Conservation (phyloP, 331 rosid genomes). For the Malus hybrid region DNA sequence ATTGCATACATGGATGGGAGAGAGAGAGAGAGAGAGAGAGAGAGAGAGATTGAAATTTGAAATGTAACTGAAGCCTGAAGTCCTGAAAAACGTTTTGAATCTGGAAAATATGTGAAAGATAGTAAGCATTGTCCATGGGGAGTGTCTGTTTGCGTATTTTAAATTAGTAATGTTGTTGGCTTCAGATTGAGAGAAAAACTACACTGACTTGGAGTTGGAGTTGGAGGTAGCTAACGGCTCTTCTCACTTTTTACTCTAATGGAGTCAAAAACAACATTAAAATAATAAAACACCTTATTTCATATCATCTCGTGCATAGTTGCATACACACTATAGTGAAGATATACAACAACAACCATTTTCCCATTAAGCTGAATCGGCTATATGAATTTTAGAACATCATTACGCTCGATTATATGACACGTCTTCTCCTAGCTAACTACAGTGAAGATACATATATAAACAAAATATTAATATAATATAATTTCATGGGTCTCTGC, state of each 20-base stretch:
- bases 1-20: not conserved
- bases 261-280: conserved; percentile 27
- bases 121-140: too few relatives aligned
- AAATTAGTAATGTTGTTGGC: not conserved
- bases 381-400: too few relatives aligned
- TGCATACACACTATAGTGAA: too few relatives aligned
- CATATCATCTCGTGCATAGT: not conserved
- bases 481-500: conserved; percentile 1
- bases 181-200: not conserved
- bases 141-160: not conserved
- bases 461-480: not conserved
- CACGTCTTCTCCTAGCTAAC: too few relatives aligned
- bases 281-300: not conserved
- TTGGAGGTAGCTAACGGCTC: not conserved
- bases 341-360: too few relatives aligned
- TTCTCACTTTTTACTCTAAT: not conserved
- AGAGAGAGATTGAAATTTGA: not conserved
- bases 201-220: conserved; percentile 27
- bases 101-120: not conserved
- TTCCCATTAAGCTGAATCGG: fast-evolving
- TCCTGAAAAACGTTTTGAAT: not conserved
- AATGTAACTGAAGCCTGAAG: not conserved
- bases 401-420: too few relatives aligned
- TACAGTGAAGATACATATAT: conserved; percentile 19
- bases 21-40: not conserved